Percentiles rank a stretch among this genome's conserved stretches.
Conservation (phyloP, 495 filamentous ascomycete species). For the Astrothelium macrocarpum region DNA sequence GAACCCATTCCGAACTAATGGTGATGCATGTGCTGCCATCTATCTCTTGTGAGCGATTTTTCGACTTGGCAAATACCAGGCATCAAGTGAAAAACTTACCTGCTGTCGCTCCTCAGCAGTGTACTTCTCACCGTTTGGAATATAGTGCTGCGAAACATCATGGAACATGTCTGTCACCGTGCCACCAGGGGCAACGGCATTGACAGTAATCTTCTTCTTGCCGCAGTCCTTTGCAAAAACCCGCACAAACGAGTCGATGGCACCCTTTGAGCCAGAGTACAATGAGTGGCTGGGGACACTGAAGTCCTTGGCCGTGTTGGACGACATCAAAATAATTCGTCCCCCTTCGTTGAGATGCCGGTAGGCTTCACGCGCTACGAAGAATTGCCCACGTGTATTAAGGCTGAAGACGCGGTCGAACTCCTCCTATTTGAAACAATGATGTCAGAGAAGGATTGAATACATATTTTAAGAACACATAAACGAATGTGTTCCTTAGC, state of each 20-base stretch:
- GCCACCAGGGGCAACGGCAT: slow-evolving; percentile 43
- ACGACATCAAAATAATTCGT: slow-evolving; percentile 43
- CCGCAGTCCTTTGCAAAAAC: slow-evolving; percentile 33
- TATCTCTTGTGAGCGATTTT: not conserved
- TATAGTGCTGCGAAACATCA: slow-evolving; percentile 44
- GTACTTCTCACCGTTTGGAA: slow-evolving; percentile 37
- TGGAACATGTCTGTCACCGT: slow-evolving; percentile 39
- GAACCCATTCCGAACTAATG: slow-evolving; percentile 41
- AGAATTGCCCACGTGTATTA: slow-evolving; percentile 18
- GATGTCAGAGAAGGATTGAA: too few species aligned
- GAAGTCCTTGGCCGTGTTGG: slow-evolving; percentile 43
- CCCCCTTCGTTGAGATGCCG: slow-evolving; percentile 43
- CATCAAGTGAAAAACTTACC: not conserved
- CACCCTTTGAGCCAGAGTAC: slow-evolving; percentile 42
- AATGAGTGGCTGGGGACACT: slow-evolving; percentile 44
- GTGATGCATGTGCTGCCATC: slow-evolving; percentile 14
- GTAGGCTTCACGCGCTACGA: slow-evolving; percentile 26
- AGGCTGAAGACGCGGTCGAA: slow-evolving; percentile 19
- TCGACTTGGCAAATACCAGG: not conserved
- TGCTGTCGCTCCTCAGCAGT: slow-evolving; percentile 8
- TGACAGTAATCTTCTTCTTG: slow-evolving; percentile 41
- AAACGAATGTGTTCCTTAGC: too few species aligned
- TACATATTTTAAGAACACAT: too few species aligned
- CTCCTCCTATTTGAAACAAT: slow-evolving; percentile 11
- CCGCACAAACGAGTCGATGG: slow-evolving; percentile 37